Percentiles rank a stretch among this genome's conserved stretches.
These are phyloP conservation scores for Drechmeria coniospora DNA, from an alignment of 2,329 filamentous ascomycete species.

Conservation along the genomic window DNA sequence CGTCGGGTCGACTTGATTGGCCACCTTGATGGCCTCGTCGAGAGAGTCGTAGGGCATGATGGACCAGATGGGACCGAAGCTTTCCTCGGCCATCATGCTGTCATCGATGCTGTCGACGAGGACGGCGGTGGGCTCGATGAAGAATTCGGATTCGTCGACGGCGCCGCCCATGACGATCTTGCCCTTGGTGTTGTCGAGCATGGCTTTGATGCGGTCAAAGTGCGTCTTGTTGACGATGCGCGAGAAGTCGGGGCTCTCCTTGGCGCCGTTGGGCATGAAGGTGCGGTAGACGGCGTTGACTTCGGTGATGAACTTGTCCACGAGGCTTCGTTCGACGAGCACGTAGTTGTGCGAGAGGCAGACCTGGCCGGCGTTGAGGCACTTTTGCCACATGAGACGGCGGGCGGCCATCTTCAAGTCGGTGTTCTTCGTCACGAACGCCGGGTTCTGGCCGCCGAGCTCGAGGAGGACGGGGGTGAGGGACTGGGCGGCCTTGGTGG, in stretches of 20 bases:
- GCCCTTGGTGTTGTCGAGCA: constrained; percentile 74
- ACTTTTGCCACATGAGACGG: constrained; percentile 79
- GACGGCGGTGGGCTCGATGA: constrained; percentile 89
- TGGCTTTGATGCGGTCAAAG: constrained; percentile 71
- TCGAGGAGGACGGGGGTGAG: constrained; percentile 82
- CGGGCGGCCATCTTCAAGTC: constrained; percentile 68
- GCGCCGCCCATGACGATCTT: constrained; percentile 78
- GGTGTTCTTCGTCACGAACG: constrained; percentile 74
- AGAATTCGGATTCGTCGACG: constrained; percentile 64
- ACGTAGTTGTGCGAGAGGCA: constrained; percentile 91
- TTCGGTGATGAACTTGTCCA: constrained; percentile 57
- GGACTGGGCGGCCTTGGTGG: constrained; percentile 76
- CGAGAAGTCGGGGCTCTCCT: constrained; percentile 60
- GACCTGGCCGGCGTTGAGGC: constrained; percentile 73
- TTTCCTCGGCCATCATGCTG: constrained; percentile 73
- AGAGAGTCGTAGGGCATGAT: constrained; percentile 64
- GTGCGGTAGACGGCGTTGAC: constrained; percentile 56
- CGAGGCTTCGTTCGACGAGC: constrained; percentile 60
- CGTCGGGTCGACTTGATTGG: constrained; percentile 67
- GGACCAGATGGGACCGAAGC: constrained; percentile 83
- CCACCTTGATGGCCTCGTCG: constrained; percentile 73
- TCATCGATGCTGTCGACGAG: constrained; percentile 53
- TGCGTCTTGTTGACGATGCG: constrained; percentile 69
- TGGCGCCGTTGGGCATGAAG: constrained; percentile 73
- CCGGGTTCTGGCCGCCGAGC: constrained; percentile 82